These are phyloP conservation scores for Coprinellus micaceus DNA, from an alignment of 768 basidiomycete species.

Conservation along the genomic window DNA sequence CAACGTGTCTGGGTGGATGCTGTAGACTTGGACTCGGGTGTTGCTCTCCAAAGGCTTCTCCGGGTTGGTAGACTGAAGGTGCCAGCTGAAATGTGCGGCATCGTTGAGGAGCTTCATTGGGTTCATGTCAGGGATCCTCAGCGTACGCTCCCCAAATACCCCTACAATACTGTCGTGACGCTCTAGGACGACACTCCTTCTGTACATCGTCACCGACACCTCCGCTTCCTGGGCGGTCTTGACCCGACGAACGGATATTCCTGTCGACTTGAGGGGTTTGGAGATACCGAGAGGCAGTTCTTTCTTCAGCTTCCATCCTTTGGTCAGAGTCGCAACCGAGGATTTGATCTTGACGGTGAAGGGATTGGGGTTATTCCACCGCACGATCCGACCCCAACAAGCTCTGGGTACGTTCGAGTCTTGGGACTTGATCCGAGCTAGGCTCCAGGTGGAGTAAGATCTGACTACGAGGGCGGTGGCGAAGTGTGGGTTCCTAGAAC, in stretches of 20 bases:
- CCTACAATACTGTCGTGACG: constrained; percentile 42
- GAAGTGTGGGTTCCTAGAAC: constrained; percentile 52
- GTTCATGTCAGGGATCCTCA: constrained; percentile 33
- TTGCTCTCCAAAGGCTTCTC: constrained; percentile 41
- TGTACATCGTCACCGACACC: constrained; percentile 44
- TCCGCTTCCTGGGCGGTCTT: constrained; percentile 43
- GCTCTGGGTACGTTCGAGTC: constrained; percentile 26
- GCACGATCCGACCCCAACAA: constrained; percentile 50
- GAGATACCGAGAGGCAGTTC: constrained; percentile 31
- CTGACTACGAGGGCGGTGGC: constrained; percentile 49
- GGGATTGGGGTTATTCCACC: constrained; percentile 52
- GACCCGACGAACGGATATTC: constrained; percentile 46
- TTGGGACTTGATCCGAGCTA: constrained; percentile 41
- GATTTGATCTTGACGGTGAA: constrained; percentile 53
- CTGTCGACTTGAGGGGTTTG: constrained; percentile 31
- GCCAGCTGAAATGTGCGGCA: constrained; percentile 57
- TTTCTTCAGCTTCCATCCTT: constrained; percentile 41
- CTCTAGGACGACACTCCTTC: constrained; percentile 39
- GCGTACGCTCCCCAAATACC: constrained; percentile 29
- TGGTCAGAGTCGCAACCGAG: constrained; percentile 42
- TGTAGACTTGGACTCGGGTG: constrained; percentile 53
- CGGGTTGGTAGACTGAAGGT: constrained; percentile 50
- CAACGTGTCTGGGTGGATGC: constrained; percentile 42
- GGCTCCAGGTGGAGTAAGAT: constrained; percentile 57
- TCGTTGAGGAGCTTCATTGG: constrained; percentile 45